Base-by-base conservation (phyloP, 805 yeast genomes). In the Pichia gijzeniarum region DNA sequence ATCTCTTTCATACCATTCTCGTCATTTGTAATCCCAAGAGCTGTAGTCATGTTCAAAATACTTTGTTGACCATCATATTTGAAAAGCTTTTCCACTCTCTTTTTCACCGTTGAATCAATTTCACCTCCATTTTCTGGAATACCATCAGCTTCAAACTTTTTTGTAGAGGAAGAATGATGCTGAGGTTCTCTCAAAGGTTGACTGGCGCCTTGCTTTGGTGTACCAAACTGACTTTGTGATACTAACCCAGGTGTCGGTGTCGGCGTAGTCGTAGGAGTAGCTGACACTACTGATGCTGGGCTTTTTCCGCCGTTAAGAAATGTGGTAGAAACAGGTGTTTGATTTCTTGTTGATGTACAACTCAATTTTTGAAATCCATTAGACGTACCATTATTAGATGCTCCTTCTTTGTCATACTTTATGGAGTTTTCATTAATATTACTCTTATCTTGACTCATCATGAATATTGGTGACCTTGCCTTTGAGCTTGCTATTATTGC, bases 61-160 rank as follows among this genome's bases (percentile, higher is more conserved):
- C 41, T 30, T 30, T 44, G 35, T 13, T 40, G 44, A 2, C 43
- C 43, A 31, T 44, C 48, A 27, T 35, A 44, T 20, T 44, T 19
- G n/a, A 43, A 43, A 5, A 43, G 20, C 19, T 43, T 37, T 19
- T 43, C 41, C 5, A 32, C 46, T 17, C 32, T 37, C 21, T 37
- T 18, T 17, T 41, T 35, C 5, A 18, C 27, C 12, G 20, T 33
- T 8, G 8, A 1, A 3, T 20, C n/a, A 16, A 5, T 13, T 30
- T 8, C 10, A 5, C 9, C 10, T 3, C 19, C 36, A 14, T 33
- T 30, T 13, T 8, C 32, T 31, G 12, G 20, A 13, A 18, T 14
- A 34, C 5, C 10, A 8, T 34, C 18, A 8, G 8, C 30, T 31
- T 16, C 18, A 22, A n/a, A 30, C 5, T 9, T 5, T 12, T 30